Evolutionary conservation across 352 stramenopile genomes (phyloP).

Genomic region (Phytophthora nicotianae): DNA sequence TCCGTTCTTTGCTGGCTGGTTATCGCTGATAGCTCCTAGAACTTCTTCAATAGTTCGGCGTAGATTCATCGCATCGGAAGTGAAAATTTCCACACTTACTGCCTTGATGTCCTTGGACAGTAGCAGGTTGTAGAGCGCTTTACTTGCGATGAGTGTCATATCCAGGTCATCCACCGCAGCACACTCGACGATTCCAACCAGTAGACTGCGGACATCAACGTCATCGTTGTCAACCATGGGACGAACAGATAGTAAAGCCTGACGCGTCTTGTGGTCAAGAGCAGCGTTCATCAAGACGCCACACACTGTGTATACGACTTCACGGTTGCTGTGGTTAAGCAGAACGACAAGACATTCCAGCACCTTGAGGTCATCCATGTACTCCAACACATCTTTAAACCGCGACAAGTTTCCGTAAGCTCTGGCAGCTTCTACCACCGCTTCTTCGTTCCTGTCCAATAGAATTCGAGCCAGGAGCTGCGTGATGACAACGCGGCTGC

Average conservation of each 20-base stretch:
- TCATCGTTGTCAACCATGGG: constrained; percentile 23
- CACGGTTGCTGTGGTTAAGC: constrained; percentile 74
- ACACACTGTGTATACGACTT: constrained; percentile 82
- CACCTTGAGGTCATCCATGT: constrained; percentile 62
- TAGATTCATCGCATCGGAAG: constrained; percentile 20
- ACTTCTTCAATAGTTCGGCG: constrained; percentile 38
- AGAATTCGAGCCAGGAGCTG: constrained; percentile 56
- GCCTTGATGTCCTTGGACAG: constrained; percentile 26
- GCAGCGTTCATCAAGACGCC: constrained; percentile 88
- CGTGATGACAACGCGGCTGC: constrained; percentile 48
- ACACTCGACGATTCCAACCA: constrained; percentile 63
- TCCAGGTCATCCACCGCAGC: constrained; percentile 64
- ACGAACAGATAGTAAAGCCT: constrained; percentile 37
- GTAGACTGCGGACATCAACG: constrained; percentile 44
- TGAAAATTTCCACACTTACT: not conserved
- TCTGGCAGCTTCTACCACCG: constrained; percentile 78
- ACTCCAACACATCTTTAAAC: constrained; percentile 66
- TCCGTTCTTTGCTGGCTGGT: not conserved
- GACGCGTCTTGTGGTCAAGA: constrained; percentile 48
- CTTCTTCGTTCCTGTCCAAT: constrained; percentile 78
- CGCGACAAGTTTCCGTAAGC: constrained; percentile 88
- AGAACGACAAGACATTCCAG: constrained; percentile 77
- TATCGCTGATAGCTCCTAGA: constrained; percentile 25
- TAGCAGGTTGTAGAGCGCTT: constrained; percentile 88
- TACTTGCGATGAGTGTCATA: constrained; percentile 80